Evolutionary conservation across 1,284 basidiomycete species (phyloP).

Genomic region (Marasmius sp.): DNA sequence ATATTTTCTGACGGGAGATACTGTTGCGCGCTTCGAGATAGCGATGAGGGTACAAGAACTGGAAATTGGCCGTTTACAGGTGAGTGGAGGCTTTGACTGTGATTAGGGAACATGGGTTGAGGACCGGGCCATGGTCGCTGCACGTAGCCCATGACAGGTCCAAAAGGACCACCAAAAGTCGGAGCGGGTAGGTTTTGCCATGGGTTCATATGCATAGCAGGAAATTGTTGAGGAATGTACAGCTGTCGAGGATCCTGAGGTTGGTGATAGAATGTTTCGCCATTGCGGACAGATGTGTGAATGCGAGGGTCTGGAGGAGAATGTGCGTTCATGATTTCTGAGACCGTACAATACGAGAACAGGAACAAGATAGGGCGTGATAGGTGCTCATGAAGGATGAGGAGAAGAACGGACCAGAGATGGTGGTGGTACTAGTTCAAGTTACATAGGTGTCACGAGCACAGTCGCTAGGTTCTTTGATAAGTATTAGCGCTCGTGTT

Average conservation of each 20-base stretch:
- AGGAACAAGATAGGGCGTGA: not conserved
- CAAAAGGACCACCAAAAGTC: not conserved
- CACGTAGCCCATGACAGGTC: not conserved
- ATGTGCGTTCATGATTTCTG: not conserved
- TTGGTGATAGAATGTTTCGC: not conserved
- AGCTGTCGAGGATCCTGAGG: not conserved
- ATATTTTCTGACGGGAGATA: not conserved
- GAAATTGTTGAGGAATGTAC: not conserved
- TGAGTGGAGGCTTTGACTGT: not conserved
- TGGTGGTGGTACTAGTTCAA: not conserved
- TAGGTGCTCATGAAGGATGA: not conserved
- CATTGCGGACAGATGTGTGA: not conserved
- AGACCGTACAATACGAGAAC: not conserved
- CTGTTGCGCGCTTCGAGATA: not conserved
- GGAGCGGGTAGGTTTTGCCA: not conserved
- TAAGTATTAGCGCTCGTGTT: not conserved
- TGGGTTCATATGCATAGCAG: not conserved
- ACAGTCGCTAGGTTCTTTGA: not conserved
- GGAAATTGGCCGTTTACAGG: not conserved
- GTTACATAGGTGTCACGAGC: not conserved
- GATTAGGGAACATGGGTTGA: not conserved
- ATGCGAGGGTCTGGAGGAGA: not conserved
- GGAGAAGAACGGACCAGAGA: not conserved
- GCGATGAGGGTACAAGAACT: not conserved
- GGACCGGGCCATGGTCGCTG: not conserved